phyloP scores from a whole-genome alignment of 2,329 filamentous ascomycete genomes.

The Zymoseptoria passerinii region DNA sequence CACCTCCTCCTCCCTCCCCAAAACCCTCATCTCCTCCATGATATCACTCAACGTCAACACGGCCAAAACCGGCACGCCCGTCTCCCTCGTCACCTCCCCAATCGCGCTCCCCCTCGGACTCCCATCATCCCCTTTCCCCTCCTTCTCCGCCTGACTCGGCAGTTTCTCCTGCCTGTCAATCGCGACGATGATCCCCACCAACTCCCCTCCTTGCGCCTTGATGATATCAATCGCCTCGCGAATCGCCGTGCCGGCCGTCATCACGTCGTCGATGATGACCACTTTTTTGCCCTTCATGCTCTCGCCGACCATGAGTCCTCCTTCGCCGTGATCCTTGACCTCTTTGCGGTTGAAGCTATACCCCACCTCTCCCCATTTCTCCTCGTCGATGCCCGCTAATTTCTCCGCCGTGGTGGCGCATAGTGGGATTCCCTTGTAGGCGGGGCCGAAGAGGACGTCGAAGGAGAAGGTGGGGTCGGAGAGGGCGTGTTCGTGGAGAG shows the following conservation, averaged over 20 bases:
- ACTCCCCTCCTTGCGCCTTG: conserved; percentile 69
- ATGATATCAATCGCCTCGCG: conserved; percentile 88
- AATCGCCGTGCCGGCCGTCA: conserved; percentile 91
- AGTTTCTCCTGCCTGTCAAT: conserved; percentile 82
- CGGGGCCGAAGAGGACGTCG: conserved; percentile 86
- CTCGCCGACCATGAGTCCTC: conserved; percentile 84
- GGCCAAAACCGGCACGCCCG: conserved; percentile 71
- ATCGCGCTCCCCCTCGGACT: conserved; percentile 70
- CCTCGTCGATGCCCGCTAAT: conserved; percentile 60
- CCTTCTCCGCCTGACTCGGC: conserved; percentile 42
- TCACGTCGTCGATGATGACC: conserved; percentile 91
- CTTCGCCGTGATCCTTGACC: conserved; percentile 91
- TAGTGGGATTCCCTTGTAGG: conserved; percentile 96
- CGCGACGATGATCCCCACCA: conserved; percentile 82
- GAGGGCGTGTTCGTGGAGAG: conserved; percentile 41
- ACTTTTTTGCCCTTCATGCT: conserved; percentile 76
- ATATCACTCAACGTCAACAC: conserved; percentile 83
- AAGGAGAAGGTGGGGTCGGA: conserved; percentile 47
- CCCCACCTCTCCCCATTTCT: conserved; percentile 59
- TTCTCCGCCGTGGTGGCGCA: conserved; percentile 68
- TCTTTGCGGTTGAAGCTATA: conserved; percentile 97
- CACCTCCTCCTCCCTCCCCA: conserved; percentile 40
- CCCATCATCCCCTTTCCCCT: conserved; percentile 50
- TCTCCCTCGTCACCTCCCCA: conserved; percentile 75
- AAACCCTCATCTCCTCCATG: conserved; percentile 36